Evolutionary conservation across 345 rosid species (phyloP), one percentile per base, ranked within the genome.

Genomic region (Clarkia xantiana): DNA sequence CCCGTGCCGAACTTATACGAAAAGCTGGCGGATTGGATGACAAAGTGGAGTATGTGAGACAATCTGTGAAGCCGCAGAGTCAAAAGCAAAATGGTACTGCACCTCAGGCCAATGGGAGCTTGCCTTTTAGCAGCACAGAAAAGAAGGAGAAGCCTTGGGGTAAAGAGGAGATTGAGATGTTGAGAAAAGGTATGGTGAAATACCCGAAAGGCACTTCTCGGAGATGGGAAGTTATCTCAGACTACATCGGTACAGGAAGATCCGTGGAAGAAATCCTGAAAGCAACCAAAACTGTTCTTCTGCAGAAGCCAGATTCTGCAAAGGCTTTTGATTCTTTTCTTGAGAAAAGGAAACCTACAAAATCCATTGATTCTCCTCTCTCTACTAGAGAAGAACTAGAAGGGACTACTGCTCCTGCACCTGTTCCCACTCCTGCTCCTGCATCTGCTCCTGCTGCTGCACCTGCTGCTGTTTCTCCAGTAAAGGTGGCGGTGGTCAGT

Each of bases 191-290:
- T 60, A 80, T 78, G 58, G 70, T 56, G 60, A 93, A 93, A 58
- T 87, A 70, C 62, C 95, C 91, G 13, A 93, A 93, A 67, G 99
- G 99, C 56, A 93, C 95, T 45, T 80, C 95, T 39, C 78, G 82
- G 17, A 84, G 99, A 70, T 93, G 99, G 99, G 99, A 87, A 64
- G 96, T 93, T 55, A 63, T 93, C 54, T 87, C 99, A 10, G 99
- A 84, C 55, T 93, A 73, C 70, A 78, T 93, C 10, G 96, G 95
- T 49, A 84, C 95, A 6, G 88, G 75, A 49, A 80, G 99, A 72
- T 76, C 95, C 18, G 96, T 93, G 42, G 99, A 87, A 57, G 99
- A 93, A 67, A 82, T 93, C 59, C 64, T 87, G 14, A 86, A 82
- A 76, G 99, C 96, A 58, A 93, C 94, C 12, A 87, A 84, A 75